phyloP scores from a whole-genome alignment of 768 basidiomycete genomes.

The Peribolospora kevripleyi region DNA sequence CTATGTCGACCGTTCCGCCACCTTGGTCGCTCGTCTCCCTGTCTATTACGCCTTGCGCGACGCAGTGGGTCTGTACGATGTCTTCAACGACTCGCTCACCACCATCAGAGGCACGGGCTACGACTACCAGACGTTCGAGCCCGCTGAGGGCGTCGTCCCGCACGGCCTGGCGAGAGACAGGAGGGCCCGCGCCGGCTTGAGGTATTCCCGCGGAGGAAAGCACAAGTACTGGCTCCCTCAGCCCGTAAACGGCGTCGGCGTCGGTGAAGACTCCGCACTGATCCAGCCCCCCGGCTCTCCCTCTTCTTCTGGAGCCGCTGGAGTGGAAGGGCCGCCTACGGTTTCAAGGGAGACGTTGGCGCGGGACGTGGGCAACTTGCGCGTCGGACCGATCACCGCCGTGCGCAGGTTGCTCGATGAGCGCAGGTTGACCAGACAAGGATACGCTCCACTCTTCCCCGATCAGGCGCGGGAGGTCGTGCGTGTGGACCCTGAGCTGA shows the following conservation, averaged over 20 bases:
- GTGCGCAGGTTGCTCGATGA: conserved; percentile 18
- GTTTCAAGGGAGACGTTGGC: conserved; percentile 22
- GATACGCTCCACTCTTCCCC: conserved; percentile 48
- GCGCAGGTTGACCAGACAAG: conserved; percentile 28
- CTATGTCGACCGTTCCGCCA: conserved; percentile 39
- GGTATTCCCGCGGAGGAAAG: conserved; percentile 74
- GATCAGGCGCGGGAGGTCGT: conserved; percentile 39
- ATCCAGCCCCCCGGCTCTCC: not conserved
- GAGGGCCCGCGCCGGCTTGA: conserved; percentile 68
- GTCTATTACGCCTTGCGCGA: conserved; percentile 68
- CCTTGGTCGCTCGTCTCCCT: conserved; percentile 68
- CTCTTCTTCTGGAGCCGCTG: not conserved
- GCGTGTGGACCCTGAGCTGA: conserved; percentile 22
- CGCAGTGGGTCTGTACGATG: conserved; percentile 57
- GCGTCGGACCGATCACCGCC: conserved; percentile 18
- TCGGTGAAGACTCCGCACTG: not conserved
- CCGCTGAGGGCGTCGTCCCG: conserved; percentile 71
- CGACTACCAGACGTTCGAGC: conserved; percentile 90
- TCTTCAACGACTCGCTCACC: conserved; percentile 55
- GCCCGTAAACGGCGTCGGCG: conserved; percentile 19
- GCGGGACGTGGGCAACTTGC: conserved; percentile 5
- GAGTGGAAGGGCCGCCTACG: conserved; percentile 19
- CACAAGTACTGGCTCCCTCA: conserved; percentile 90
- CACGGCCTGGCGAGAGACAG: conserved; percentile 53
- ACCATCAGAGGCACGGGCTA: conserved; percentile 73